phyloP scores from a whole-genome alignment of 257 asterid genomes.

The Coffea eugenioides region DNA sequence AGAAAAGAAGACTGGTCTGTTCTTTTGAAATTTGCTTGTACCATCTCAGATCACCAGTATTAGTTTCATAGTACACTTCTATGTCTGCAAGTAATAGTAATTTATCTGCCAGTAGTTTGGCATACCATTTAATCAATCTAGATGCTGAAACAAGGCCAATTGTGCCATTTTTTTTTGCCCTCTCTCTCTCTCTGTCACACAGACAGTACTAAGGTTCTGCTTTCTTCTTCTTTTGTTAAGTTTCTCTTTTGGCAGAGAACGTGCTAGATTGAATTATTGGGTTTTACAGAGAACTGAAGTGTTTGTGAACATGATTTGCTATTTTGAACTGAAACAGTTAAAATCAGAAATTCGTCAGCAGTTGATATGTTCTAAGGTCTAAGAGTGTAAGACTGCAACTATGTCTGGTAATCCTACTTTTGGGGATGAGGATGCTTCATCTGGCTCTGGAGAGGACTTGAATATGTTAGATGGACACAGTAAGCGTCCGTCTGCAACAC shows the following conservation, averaged over 20 bases:
- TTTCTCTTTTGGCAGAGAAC: slow-evolving; percentile 10
- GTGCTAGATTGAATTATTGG: slow-evolving; percentile 15
- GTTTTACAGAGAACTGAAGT: slow-evolving; percentile 15
- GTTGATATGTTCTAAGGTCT: slow-evolving; percentile 33
- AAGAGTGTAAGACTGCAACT: slow-evolving; percentile 26
- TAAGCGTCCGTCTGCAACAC: slow-evolving; percentile 50
- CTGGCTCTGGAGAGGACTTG: slow-evolving; percentile 85
- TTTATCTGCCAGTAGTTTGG: not conserved
- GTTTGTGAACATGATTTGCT: slow-evolving; percentile 23
- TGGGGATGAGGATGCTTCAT: slow-evolving; percentile 73
- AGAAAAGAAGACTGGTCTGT: not conserved
- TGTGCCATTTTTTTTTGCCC: not conserved
- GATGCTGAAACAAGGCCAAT: not conserved
- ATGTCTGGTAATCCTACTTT: slow-evolving; percentile 79
- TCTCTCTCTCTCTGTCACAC: not conserved
- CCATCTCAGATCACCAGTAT: not conserved
- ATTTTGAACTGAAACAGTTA: slow-evolving; percentile 28
- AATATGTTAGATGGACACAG: slow-evolving; percentile 66
- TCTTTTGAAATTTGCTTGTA: not conserved
- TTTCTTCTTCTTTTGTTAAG: slow-evolving; percentile 12
- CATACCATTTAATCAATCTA: not conserved
- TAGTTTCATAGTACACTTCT: not conserved
- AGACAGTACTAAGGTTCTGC: not conserved
- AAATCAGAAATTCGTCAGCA: slow-evolving; percentile 29
- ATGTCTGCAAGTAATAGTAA: not conserved